A percentile compares a stretch with the other conserved stretches of the same genome.
These are phyloP conservation scores for Monosporozyma servazzii DNA, from an alignment of 805 yeast species.

Conservation along the genomic window DNA sequence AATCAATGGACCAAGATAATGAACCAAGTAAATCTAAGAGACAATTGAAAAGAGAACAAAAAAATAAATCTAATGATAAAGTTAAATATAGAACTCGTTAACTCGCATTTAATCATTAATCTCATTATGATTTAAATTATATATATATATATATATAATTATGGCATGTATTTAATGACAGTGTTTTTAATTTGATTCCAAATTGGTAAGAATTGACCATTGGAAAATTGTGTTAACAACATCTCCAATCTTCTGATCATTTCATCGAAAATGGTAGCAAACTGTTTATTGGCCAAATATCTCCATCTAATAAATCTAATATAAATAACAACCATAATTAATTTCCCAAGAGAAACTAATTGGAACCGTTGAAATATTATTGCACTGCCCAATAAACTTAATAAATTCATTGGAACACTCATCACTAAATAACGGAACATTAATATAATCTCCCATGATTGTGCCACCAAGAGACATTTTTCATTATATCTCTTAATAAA, in stretches of 20 bases:
- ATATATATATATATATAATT: not conserved
- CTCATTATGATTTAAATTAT: too few species aligned
- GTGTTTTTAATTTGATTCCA: not conserved
- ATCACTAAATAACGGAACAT: slow-evolving; percentile 33
- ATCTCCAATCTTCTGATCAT: not conserved
- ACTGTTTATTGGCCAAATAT: slow-evolving; percentile 46
- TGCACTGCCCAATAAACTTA: slow-evolving; percentile 22
- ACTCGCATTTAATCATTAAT: too few species aligned
- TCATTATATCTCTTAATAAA: slow-evolving; percentile 30
- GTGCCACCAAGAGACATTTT: slow-evolving; percentile 36
- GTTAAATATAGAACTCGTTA: slow-evolving; percentile 28
- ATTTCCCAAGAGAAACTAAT: slow-evolving; percentile 24
- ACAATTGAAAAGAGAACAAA: slow-evolving; percentile 31
- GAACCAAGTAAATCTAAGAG: slow-evolving; percentile 31
- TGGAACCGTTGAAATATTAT: slow-evolving; percentile 9
- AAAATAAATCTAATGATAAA: slow-evolving; percentile 31
- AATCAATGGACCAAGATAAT: not conserved
- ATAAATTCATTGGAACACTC: slow-evolving; percentile 34
- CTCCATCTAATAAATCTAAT: slow-evolving; percentile 51
- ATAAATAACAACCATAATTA: slow-evolving; percentile 38
- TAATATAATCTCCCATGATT: slow-evolving; percentile 39
- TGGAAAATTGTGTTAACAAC: not conserved
- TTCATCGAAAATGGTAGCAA: slow-evolving; percentile 37
- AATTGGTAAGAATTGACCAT: slow-evolving; percentile 8
- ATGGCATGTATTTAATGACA: slow-evolving; percentile 2